These are phyloP conservation scores for Acanthamoeba divionensis DNA, from an alignment of 208 protist genomes.

Conservation along the genomic window DNA sequence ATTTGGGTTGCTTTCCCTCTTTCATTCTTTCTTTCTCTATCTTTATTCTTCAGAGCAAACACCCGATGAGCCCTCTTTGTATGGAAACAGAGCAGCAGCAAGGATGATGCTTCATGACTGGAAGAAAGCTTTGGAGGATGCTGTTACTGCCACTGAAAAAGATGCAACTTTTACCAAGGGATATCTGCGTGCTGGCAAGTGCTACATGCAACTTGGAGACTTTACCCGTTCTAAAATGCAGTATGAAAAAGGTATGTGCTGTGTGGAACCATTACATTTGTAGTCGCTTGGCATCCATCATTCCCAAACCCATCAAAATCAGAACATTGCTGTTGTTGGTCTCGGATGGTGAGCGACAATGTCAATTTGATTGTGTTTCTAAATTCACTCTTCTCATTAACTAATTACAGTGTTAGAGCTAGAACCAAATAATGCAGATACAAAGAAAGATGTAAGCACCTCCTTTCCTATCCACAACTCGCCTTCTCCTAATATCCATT, in stretches of 20 bases:
- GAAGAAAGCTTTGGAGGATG: slow-evolving; percentile 13
- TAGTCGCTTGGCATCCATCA: too few species aligned
- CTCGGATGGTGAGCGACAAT: too few species aligned
- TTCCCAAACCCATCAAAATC: too few species aligned
- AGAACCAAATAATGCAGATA: background rate
- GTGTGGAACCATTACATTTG: too few species aligned
- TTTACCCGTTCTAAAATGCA: slow-evolving; percentile 38
- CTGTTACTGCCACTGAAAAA: too few species aligned
- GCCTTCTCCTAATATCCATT: background rate
- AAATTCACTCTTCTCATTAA: too few species aligned
- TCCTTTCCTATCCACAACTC: background rate
- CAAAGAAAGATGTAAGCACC: background rate
- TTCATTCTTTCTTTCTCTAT: background rate
- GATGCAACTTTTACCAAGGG: background rate
- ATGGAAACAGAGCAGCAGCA: slow-evolving; percentile 56
- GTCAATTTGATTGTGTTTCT: too few species aligned
- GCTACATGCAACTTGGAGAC: slow-evolving; percentile 58
- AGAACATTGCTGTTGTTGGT: too few species aligned
- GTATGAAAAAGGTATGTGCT: slow-evolving; percentile 27
- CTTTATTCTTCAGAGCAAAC: background rate
- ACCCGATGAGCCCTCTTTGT: background rate
- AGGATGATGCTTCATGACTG: background rate
- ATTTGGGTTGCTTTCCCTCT: background rate
- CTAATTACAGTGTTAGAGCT: background rate
- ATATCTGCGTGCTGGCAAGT: slow-evolving; percentile 61